Base-by-base conservation (phyloP, 148 eudicot genomes). In the Suaeda aralocaspica region DNA sequence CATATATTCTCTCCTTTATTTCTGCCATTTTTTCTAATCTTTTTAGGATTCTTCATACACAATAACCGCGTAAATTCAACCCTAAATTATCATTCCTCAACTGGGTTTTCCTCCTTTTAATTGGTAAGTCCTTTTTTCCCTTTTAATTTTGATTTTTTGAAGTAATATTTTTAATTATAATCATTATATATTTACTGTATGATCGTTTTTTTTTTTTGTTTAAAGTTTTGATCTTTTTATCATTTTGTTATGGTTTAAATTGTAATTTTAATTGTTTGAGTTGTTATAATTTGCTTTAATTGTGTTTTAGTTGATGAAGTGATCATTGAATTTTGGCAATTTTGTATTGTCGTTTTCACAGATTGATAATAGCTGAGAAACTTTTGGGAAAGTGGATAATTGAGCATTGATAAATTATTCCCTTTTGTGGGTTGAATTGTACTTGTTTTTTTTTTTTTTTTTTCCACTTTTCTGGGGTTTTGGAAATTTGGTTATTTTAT, bases 61-160 rank as follows among this genome's bases (percentile, higher is more conserved):
- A 26, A 15, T 50, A 22, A 33, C 53, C 71, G n/a, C n/a, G n/a
- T n/a, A 9, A 70, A 36, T 72, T 72, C 76, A 67, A 66, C 67
- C 41, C 63, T 0, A 64, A 72, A 77, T 59, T 72, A 46, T 52
- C 63, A 52, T 33, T 46, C 16, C 31, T 59, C 30, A 59, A 59
- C 34, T 72, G 76, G 76, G 76, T 72, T 60, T 72, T 9, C 28
- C 60, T 14, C 48, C 49, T 52, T 44, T 53, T 44, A 14, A 31
- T 14, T 56, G n/a, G 80, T 77, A 77, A 72, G 80, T 60, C 51
- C 58, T 52, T 68, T 61, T 28, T 51, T 25, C 58, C 5, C 65
- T 41, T 16, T 52, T 28, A 64, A 21, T 64, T 30, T 4, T 52
- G 10, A 21, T 55, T 33, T 24, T 8, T 36, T 6, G 58, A 70